Evolutionary conservation across 768 basidiomycete species (phyloP), one percentile per base, ranked within the genome.

Genomic region (Mycena albidolilacea): DNA sequence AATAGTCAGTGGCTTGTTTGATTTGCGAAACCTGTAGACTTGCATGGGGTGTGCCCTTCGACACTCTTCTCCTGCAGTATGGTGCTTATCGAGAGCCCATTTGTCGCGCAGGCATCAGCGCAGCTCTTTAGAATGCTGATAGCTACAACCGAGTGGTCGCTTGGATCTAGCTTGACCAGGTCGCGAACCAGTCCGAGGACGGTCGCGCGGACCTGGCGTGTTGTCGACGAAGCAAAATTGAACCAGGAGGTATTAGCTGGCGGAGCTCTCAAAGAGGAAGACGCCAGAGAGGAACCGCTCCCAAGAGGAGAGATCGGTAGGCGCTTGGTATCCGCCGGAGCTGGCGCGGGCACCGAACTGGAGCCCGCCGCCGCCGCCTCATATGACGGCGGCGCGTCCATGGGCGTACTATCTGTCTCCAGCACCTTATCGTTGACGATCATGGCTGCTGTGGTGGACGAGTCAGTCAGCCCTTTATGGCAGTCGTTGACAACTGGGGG

Each of bases 1-100:
- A n/a, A 50, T 17, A 10, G 8, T 50, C 48, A 50, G 19, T 50
- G n/a, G 7, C 17, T 50, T 1, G 8, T 50, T 6, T 7, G n/a
- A 50, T 50, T 50, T 19, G 48, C n/a, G 48, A 50, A 50, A 17
- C 19, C 7, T 17, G 15, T 50, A 10, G 48, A 50, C 48, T 50
- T 50, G 19, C 48, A 62, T 17, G 87, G 84, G 0, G 85, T 85
- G 75, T 85, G 88, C 0, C 80, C 81, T 70, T 89, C 88, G 54
- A 89, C 82, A 44, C 78, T 83, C 3, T 77, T 82, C 38, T 89
- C 86, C 70, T 88, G 88, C 7, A 90, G 79, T 12, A 90, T 72
- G 0, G 79, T 54, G 2, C 84, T 79, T 60, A 90, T 81, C 30
- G 83, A 81, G 2, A 90, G 76, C 15, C 78, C 79, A 21, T 86